phyloP scores from a whole-genome alignment of 495 filamentous ascomycete species.

The Symbiotaphrina buchneri region DNA sequence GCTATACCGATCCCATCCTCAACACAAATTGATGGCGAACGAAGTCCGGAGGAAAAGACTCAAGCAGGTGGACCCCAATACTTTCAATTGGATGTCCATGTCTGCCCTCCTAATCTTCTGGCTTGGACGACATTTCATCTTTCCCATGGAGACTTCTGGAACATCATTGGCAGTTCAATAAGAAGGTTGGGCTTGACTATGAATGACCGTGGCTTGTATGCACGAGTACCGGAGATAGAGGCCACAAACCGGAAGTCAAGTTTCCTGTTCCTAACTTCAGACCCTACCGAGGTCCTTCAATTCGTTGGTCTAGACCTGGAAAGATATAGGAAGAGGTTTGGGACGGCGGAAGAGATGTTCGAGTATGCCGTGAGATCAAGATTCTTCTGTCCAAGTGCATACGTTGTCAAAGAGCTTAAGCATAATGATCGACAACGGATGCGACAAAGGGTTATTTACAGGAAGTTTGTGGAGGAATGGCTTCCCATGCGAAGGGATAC shows the following conservation, averaged over 20 bases:
- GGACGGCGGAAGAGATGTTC: slow-evolving; percentile 27
- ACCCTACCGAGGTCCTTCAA: slow-evolving; percentile 24
- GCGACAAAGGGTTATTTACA: slow-evolving; percentile 21
- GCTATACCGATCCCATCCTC: too few species aligned
- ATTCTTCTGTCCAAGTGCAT: slow-evolving; percentile 18
- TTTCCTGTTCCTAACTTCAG: slow-evolving; percentile 28
- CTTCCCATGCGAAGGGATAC: slow-evolving; percentile 5
- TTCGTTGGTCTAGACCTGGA: slow-evolving; percentile 32
- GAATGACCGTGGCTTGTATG: slow-evolving; percentile 30
- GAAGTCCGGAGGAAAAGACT: slow-evolving; percentile 15
- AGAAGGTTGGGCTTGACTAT: slow-evolving; percentile 37
- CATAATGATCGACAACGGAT: slow-evolving; percentile 25
- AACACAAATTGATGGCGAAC: not conserved
- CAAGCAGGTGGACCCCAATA: slow-evolving; percentile 12
- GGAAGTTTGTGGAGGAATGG: slow-evolving; percentile 27
- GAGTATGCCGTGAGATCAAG: slow-evolving; percentile 26
- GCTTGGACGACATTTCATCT: slow-evolving; percentile 38
- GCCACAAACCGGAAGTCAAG: slow-evolving; percentile 24
- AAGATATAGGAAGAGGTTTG: slow-evolving; percentile 18
- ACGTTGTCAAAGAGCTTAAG: slow-evolving; percentile 16
- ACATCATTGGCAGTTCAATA: slow-evolving; percentile 35
- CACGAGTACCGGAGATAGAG: slow-evolving; percentile 42
- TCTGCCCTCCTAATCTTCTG: slow-evolving; percentile 19
- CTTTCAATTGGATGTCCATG: slow-evolving; percentile 41
- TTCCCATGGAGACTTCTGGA: slow-evolving; percentile 43